Evolutionary conservation across 495 filamentous ascomycete genomes (phyloP).

Genomic region (Pyrenopolyporus hunteri): DNA sequence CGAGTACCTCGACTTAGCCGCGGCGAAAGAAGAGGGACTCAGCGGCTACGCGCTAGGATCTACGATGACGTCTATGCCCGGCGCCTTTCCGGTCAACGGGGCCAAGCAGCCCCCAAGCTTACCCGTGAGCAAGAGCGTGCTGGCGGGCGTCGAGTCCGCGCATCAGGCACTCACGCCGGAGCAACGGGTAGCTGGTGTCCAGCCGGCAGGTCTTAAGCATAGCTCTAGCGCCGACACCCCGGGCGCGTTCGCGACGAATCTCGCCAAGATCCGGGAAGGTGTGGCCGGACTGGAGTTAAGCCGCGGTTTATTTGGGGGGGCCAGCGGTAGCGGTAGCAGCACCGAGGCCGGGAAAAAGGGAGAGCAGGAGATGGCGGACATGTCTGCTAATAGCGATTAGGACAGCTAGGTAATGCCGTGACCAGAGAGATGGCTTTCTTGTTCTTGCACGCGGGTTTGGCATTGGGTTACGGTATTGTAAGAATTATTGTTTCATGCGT

Average conservation of each 20-base stretch:
- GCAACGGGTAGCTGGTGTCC: neutral
- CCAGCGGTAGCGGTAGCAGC: neutral
- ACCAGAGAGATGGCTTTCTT: neutral
- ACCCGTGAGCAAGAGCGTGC: conserved; percentile 48
- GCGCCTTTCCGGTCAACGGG: conserved; percentile 20
- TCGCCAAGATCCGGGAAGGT: conserved; percentile 52
- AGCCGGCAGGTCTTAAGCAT: conserved; percentile 44
- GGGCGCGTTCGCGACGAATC: conserved; percentile 45
- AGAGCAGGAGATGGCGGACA: conserved; percentile 43
- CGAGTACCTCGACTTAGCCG: conserved; percentile 57
- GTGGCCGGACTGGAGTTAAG: conserved; percentile 55
- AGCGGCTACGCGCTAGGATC: conserved; percentile 29
- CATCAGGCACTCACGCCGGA: conserved; percentile 50
- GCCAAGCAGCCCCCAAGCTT: conserved; percentile 47
- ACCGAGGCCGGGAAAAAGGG: neutral
- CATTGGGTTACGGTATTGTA: conserved; percentile 8
- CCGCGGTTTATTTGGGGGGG: conserved; percentile 32
- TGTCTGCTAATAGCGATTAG: conserved; percentile 25
- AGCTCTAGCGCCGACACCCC: conserved; percentile 51
- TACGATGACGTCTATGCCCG: conserved; percentile 2
- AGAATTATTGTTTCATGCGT: conserved; percentile 8
- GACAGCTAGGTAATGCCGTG: conserved; percentile 19
- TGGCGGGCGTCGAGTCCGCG: conserved; percentile 49
- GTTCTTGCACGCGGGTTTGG: neutral
- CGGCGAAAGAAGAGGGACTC: conserved; percentile 37